Evolutionary conservation across 1,284 basidiomycete genomes (phyloP), one percentile per base, ranked within the genome.

Genomic region (Boletus holoroseus): DNA sequence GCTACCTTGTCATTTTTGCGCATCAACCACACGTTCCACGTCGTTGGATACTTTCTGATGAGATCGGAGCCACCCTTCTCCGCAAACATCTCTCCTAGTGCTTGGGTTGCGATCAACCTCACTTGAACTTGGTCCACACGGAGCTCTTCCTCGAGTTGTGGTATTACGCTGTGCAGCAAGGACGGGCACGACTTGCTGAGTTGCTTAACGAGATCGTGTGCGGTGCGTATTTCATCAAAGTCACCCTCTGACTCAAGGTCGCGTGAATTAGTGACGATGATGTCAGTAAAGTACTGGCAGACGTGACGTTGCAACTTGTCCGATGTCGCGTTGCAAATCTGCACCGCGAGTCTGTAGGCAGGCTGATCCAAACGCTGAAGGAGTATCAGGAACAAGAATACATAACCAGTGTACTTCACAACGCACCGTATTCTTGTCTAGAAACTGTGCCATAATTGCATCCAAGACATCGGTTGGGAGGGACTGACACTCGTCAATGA

Each of bases 71-170:
- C 85, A 9, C 81, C 79, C 59, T 84, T 83, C 58, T 88, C 82
- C 0, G 85, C 83, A 64, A 92, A 94, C 86, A 99, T 95, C 54
- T 86, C 82, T 0, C 94, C 95, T 0, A 99, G 76, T 0, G 85
- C 87, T 56, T 88, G 80, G 0, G 91, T 93, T 3, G 89, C 91
- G 53, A 94, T 78, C 5, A 82, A 66, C 16, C 95, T 82, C 1
- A 95, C 71, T 37, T 81, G 76, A 0, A 82, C 69, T 38, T 92
- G 83, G 54, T 92, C 88, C 0, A 88, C 83, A 15, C 82, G 79
- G 5, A 98, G 76, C 64, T 97, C 93, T 60, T 93, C 89, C 67
- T 96, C 94, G 12, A 99, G 79, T 53, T 94, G 87, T 0, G 95
- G 95, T 13, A 99, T 85, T 41, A 97, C 91, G 64, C 88, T 93